phyloP scores from a whole-genome alignment of 1,139 yeast species.

The Ashbya aceris region DNA sequence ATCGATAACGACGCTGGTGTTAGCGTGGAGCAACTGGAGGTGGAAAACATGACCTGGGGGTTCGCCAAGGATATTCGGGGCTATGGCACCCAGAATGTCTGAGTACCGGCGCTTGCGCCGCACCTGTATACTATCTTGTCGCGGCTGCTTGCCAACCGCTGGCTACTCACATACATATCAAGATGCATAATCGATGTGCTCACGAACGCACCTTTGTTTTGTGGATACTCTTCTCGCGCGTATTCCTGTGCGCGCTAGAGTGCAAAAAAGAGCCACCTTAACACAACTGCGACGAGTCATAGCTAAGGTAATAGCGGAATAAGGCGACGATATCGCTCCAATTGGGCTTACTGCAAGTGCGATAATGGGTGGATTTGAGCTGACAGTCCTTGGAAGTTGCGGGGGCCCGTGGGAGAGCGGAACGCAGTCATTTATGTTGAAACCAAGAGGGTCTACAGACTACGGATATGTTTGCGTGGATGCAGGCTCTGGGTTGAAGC shows the following conservation, averaged over 20 bases:
- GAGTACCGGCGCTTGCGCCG: slow-evolving; percentile 4
- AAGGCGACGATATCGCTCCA: neutral
- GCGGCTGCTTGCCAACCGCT: too few species aligned
- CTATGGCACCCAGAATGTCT: slow-evolving; percentile 62
- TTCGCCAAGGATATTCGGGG: slow-evolving; percentile 86
- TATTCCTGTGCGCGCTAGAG: too few species aligned
- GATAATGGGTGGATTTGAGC: slow-evolving; percentile 30
- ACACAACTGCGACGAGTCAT: too few species aligned
- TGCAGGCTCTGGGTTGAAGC: slow-evolving; percentile 67
- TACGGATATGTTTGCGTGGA: slow-evolving; percentile 53
- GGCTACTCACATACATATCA: too few species aligned
- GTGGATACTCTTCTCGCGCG: too few species aligned
- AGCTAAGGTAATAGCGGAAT: too few species aligned
- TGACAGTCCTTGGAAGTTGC: slow-evolving; percentile 60
- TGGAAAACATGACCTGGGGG: slow-evolving; percentile 73
- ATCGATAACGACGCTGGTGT: slow-evolving; percentile 54
- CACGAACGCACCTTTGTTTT: too few species aligned
- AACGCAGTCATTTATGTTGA: slow-evolving; percentile 58
- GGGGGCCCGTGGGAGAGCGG: slow-evolving; percentile 72
- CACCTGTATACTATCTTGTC: neutral
- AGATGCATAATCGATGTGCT: too few species aligned
- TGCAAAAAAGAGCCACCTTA: too few species aligned
- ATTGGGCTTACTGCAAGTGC: neutral
- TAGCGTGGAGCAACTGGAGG: slow-evolving; percentile 58
- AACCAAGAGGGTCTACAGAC: slow-evolving; percentile 38